A percentile compares a stretch with the other conserved stretches of the same genome.
Conservation (phyloP, 352 stramenopile species). For the Pythium dissimile region DNA sequence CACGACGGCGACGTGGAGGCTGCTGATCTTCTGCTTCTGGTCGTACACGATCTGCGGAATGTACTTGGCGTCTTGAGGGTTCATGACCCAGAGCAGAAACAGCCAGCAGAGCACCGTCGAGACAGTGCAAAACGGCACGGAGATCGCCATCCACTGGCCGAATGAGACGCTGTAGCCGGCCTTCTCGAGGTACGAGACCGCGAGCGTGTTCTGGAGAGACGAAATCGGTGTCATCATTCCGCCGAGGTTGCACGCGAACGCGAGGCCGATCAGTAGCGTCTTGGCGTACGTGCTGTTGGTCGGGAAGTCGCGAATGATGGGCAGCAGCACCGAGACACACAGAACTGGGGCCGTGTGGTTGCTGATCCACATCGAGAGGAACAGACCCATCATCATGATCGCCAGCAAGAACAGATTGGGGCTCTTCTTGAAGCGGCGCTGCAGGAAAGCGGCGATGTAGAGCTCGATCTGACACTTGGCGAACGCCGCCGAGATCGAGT, state of each 20-base stretch:
- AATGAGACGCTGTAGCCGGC: slow-evolving; percentile 87
- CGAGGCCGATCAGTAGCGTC: slow-evolving; percentile 88
- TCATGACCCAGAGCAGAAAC: slow-evolving; percentile 83
- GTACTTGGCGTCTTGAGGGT: slow-evolving; percentile 84
- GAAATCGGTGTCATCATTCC: slow-evolving; percentile 94
- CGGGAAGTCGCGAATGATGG: slow-evolving; percentile 87
- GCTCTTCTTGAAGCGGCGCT: slow-evolving; percentile 87
- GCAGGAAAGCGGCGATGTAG: slow-evolving; percentile 86
- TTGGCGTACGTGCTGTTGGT: slow-evolving; percentile 86
- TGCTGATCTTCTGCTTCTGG: slow-evolving; percentile 88
- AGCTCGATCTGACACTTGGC: slow-evolving; percentile 91
- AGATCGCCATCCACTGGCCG: slow-evolving; percentile 88
- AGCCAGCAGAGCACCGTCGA: slow-evolving; percentile 89
- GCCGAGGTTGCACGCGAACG: slow-evolving; percentile 92
- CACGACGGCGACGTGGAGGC: slow-evolving; percentile 86
- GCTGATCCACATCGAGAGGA: slow-evolving; percentile 92
- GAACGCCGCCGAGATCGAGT: slow-evolving; percentile 88
- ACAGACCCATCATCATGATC: slow-evolving; percentile 92
- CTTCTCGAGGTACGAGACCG: slow-evolving; percentile 85
- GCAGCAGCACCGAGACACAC: slow-evolving; percentile 87
- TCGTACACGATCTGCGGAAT: slow-evolving; percentile 93
- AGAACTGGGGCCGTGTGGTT: slow-evolving; percentile 92
- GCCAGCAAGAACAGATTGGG: slow-evolving; percentile 89
- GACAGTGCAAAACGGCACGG: slow-evolving; percentile 86
- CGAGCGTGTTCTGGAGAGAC: slow-evolving; percentile 87